These are phyloP conservation scores for Firmiana major DNA, from an alignment of 345 rosid species.

Conservation along the genomic window DNA sequence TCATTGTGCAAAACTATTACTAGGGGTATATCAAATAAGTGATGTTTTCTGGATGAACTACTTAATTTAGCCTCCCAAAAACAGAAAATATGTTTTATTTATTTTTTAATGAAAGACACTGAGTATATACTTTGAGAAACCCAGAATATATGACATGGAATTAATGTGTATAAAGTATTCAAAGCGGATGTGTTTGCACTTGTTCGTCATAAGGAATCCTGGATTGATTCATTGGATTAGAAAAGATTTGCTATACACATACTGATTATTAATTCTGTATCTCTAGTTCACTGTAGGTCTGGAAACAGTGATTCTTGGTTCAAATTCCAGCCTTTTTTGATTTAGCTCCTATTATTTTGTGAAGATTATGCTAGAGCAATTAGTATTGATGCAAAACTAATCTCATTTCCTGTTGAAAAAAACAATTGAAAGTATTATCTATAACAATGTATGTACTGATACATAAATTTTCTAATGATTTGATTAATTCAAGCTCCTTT, in stretches of 20 bases:
- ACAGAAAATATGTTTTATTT: background rate
- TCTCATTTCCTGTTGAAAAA: too few relatives aligned
- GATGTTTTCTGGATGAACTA: background rate
- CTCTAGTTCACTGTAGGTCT: background rate
- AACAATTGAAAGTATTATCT: background rate
- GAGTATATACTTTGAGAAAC: background rate
- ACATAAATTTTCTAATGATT: background rate
- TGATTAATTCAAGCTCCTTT: too few relatives aligned
- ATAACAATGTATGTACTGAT: too few relatives aligned
- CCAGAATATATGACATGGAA: background rate
- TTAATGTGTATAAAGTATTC: too few relatives aligned
- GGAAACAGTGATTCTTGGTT: background rate
- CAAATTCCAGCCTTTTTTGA: background rate
- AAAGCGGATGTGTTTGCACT: too few relatives aligned
- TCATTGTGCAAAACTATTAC: background rate
- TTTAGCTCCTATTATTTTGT: too few relatives aligned
- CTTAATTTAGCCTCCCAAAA: background rate
- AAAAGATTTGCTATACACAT: background rate
- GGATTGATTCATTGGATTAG: background rate
- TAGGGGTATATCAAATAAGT: background rate
- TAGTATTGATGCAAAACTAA: too few relatives aligned
- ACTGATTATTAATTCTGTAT: background rate
- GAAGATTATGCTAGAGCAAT: too few relatives aligned
- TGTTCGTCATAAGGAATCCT: too few relatives aligned
- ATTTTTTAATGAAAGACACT: background rate